Evolutionary conservation across 495 filamentous ascomycete species (phyloP).

Genomic region (Talaromyces borbonicus): DNA sequence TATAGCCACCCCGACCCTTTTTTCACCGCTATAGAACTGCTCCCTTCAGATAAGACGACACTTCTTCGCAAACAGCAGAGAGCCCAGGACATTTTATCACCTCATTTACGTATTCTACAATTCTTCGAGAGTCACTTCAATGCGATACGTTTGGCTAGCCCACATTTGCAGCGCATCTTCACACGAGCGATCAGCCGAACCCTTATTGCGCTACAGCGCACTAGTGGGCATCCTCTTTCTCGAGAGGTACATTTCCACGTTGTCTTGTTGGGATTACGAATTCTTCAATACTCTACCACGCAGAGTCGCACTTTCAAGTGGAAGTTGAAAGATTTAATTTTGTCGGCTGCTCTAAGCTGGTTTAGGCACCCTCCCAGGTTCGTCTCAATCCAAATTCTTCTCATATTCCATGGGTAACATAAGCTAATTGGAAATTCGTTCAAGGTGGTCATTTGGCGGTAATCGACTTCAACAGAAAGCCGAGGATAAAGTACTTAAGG

Average conservation of each 20-base stretch:
- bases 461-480: slow-evolving; percentile 89
- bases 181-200: slow-evolving; percentile 68
- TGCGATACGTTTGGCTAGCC: slow-evolving; percentile 70
- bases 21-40: slow-evolving; percentile 82
- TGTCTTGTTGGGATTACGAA: slow-evolving; percentile 66
- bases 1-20: slow-evolving; percentile 74
- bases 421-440: slow-evolving; percentile 4
- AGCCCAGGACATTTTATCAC: slow-evolving; percentile 69
- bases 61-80: slow-evolving; percentile 64
- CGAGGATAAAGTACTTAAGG: slow-evolving; percentile 70
- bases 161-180: slow-evolving; percentile 71
- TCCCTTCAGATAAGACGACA: slow-evolving; percentile 75
- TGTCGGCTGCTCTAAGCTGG: slow-evolving; percentile 81
- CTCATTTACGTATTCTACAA: slow-evolving; percentile 76
- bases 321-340: slow-evolving; percentile 75
- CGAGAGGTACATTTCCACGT: slow-evolving; percentile 86
- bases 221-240: slow-evolving; percentile 72
- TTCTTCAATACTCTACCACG: slow-evolving; percentile 59
- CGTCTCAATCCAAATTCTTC: slow-evolving; percentile 1
- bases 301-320: slow-evolving; percentile 51
- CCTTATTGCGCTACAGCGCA: slow-evolving; percentile 56
- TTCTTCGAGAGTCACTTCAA: slow-evolving; percentile 92
- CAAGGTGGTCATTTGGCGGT: slow-evolving; percentile 85
- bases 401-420: slow-evolving; percentile 9
- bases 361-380: slow-evolving; percentile 68